Percentiles rank a stretch among this genome's conserved stretches.
phyloP scores from a whole-genome alignment of 352 stramenopile genomes.

The Globisporangium radiosum region DNA sequence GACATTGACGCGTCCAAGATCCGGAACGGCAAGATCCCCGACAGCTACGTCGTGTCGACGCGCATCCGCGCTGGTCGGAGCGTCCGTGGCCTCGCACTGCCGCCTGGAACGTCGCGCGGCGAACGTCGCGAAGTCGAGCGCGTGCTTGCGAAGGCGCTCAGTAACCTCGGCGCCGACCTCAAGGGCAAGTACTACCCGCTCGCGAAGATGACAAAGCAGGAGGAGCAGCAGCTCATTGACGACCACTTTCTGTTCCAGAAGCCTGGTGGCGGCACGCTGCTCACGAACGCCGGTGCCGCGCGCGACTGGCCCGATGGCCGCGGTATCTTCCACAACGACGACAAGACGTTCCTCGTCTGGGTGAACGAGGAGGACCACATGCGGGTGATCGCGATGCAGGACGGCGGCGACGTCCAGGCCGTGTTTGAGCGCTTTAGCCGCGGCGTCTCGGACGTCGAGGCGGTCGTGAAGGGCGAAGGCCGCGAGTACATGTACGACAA shows the following conservation, averaged over 20 bases:
- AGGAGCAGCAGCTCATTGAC: constrained; percentile 88
- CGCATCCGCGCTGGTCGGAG: constrained; percentile 89
- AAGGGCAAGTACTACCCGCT: constrained; percentile 87
- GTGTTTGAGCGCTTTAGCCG: constrained; percentile 88
- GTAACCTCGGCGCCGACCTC: constrained; percentile 61
- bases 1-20: constrained; percentile 82
- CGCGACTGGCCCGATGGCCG: constrained; percentile 91
- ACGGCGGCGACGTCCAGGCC: constrained; percentile 85
- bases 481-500: constrained; percentile 86
- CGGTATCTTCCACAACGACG: constrained; percentile 92
- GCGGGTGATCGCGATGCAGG: constrained; percentile 86
- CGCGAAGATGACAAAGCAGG: constrained; percentile 86
- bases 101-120: constrained; percentile 76
- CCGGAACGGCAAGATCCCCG: constrained; percentile 54
- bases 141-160: constrained; percentile 73
- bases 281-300: constrained; percentile 80
- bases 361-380: constrained; percentile 90
- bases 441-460: constrained; percentile 72
- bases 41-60: constrained; percentile 88
- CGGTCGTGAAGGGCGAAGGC: constrained; percentile 72
- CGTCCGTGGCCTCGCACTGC: constrained; percentile 85
- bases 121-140: constrained; percentile 83
- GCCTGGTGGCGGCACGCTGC: constrained; percentile 80
- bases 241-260: constrained; percentile 93
- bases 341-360: constrained; percentile 89